Evolutionary conservation across 108 stramenopile genomes (phyloP).

Genomic region (Skeletonema marinoi): DNA sequence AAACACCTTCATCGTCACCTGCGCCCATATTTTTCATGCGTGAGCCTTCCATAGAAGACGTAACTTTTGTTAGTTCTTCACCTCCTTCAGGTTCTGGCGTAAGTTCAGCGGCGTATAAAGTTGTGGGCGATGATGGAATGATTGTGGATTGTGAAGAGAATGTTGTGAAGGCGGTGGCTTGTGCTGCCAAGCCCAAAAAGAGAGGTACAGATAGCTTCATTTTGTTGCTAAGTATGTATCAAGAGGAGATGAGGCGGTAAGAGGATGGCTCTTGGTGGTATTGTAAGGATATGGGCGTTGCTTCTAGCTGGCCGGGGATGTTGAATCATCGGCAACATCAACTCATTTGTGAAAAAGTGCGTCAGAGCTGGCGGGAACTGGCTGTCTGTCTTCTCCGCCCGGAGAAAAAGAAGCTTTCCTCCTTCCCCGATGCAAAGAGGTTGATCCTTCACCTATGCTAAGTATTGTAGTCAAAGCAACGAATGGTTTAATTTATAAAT

Average conservation of each 20-base stretch:
- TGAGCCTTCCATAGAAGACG: conserved; percentile 58
- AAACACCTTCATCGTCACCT: conserved; percentile 44
- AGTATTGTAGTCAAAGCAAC: neutral
- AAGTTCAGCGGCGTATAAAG: conserved; percentile 50
- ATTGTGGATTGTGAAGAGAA: neutral
- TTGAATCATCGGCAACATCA: neutral
- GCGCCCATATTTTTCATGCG: conserved; percentile 79
- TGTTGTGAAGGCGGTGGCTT: neutral
- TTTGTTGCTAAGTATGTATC: neutral
- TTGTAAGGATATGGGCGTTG: neutral
- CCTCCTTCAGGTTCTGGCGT: conserved; percentile 86
- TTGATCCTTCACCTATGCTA: too few relatives aligned
- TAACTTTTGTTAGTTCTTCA: conserved; percentile 57
- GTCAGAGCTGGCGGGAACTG: neutral
- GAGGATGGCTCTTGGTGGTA: neutral
- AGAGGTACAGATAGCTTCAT: neutral
- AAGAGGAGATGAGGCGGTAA: neutral
- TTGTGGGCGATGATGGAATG: neutral
- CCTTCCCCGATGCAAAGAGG: too few relatives aligned
- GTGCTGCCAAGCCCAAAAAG: neutral
- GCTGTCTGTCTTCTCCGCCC: neutral
- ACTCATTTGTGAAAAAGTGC: neutral
- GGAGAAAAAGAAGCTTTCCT: too few relatives aligned
- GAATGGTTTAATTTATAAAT: neutral
- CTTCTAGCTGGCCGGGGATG: neutral